Conservation (phyloP, 139 green algal species). For the Micractinium conductrix region DNA sequence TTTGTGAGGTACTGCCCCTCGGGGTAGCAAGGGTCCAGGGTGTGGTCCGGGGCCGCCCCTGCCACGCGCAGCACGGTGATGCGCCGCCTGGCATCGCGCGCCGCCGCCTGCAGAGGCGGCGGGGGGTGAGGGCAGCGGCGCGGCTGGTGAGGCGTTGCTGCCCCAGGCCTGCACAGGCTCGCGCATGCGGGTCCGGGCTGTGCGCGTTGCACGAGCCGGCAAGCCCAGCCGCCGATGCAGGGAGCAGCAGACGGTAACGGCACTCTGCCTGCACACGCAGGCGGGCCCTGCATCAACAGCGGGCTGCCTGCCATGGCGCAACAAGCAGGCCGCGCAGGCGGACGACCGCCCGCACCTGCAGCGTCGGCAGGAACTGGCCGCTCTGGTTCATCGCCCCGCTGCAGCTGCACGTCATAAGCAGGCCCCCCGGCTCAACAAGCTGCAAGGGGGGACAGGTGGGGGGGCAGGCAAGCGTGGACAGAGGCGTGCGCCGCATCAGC, state of each 20-base stretch:
- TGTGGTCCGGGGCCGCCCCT: constrained; percentile 77
- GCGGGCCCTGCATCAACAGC: no score
- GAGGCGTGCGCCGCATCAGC: no score
- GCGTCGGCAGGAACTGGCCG: constrained; percentile 58
- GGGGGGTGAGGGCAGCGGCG: neutral
- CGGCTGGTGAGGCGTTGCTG: no score
- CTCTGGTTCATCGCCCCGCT: constrained; percentile 85
- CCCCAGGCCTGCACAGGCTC: no score
- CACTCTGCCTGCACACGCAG: no score
- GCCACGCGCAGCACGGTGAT: constrained; percentile 71
- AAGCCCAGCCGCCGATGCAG: no score
- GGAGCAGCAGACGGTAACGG: no score
- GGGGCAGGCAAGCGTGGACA: neutral
- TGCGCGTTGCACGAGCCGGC: no score
- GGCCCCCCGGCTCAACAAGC: constrained; percentile 77
- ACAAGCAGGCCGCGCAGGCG: no score
- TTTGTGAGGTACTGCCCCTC: constrained; percentile 89
- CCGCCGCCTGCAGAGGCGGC: constrained; percentile 40
- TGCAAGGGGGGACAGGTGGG: constrained; percentile 41
- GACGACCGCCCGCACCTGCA: constrained; percentile 57
- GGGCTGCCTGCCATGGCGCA: no score
- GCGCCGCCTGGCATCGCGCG: constrained; percentile 33
- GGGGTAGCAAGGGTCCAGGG: constrained; percentile 75
- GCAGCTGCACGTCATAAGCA: constrained; percentile 97
- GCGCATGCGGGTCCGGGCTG: no score